Evolutionary conservation across 2,329 filamentous ascomycete genomes (phyloP).

Genomic region (Xylaria sp.): DNA sequence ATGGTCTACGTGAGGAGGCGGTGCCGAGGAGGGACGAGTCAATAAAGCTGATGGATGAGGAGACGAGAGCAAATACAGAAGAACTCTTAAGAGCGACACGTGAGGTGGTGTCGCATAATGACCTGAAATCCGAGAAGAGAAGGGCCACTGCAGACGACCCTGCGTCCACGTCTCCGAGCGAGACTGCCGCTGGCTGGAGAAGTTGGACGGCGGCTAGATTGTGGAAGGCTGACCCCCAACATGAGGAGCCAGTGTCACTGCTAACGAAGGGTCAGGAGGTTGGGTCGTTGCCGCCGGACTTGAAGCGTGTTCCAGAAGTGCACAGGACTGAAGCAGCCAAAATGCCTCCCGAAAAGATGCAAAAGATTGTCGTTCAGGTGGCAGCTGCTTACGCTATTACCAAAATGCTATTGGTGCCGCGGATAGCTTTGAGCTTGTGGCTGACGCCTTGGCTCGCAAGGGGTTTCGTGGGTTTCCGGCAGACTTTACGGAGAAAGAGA

Average conservation of each 20-base stretch:
- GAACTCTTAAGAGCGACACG: conserved; percentile 33
- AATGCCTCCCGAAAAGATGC: conserved; percentile 40
- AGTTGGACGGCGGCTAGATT: conserved; percentile 32
- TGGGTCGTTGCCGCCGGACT: neutral
- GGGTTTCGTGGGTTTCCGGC: conserved; percentile 59
- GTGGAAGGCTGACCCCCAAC: neutral
- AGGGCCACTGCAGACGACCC: conserved; percentile 43
- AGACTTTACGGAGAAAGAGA: conserved; percentile 41
- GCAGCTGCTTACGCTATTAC: conserved; percentile 92
- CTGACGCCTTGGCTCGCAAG: conserved; percentile 92
- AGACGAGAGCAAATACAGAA: conserved; percentile 41
- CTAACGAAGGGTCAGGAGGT: neutral
- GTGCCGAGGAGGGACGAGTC: conserved; percentile 41
- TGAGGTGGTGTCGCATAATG: conserved; percentile 44
- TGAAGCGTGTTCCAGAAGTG: neutral
- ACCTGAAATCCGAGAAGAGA: conserved; percentile 15
- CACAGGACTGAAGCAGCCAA: conserved; percentile 46
- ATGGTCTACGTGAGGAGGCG: conserved; percentile 40
- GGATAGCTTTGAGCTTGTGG: conserved; percentile 84
- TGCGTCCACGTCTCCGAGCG: conserved; percentile 45
- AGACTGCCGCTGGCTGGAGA: conserved; percentile 28
- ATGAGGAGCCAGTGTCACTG: neutral
- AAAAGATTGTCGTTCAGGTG: conserved; percentile 72
- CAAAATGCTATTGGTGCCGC: conserved; percentile 81
- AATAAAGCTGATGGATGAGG: conserved; percentile 42